Conservation (phyloP, 305 asterid genomes). For the Fraxinus angustifolia region DNA sequence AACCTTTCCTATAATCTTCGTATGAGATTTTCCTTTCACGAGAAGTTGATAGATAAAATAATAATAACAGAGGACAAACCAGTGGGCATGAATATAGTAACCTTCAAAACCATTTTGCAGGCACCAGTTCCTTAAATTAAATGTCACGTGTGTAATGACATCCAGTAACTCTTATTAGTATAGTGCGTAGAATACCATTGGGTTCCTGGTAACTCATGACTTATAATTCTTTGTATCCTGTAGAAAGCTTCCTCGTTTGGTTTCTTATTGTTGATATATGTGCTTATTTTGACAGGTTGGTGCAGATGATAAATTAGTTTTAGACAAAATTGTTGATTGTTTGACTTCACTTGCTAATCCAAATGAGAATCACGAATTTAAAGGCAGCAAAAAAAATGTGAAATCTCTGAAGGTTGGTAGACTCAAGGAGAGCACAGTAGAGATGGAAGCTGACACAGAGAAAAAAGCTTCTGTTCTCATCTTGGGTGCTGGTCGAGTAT, state of each 20-base stretch:
- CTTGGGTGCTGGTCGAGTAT: conserved; percentile 96
- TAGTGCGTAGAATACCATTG: neutral
- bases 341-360: conserved; percentile 68
- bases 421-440: conserved; percentile 33
- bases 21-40: neutral
- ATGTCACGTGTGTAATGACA: neutral
- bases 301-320: conserved; percentile 67
- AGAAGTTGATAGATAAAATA: neutral
- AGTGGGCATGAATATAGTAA: neutral
- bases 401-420: conserved; percentile 62
- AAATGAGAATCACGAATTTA: conserved; percentile 32
- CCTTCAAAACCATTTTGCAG: neutral
- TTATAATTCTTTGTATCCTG: neutral
- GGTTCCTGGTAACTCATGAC: neutral
- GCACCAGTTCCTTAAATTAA: neutral
- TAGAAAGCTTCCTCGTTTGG: neutral
- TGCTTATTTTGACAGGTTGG: conserved; percentile 60
- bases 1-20: neutral
- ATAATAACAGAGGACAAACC: neutral
- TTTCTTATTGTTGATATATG: conserved; percentile 7
- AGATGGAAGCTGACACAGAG: conserved; percentile 38
- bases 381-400: conserved; percentile 32
- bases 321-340: conserved; percentile 71
- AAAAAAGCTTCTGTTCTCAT: conserved; percentile 54
- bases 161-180: neutral